Evolutionary conservation across 768 basidiomycete genomes (phyloP).

Genomic region (Rhodotorula diobovata): DNA sequence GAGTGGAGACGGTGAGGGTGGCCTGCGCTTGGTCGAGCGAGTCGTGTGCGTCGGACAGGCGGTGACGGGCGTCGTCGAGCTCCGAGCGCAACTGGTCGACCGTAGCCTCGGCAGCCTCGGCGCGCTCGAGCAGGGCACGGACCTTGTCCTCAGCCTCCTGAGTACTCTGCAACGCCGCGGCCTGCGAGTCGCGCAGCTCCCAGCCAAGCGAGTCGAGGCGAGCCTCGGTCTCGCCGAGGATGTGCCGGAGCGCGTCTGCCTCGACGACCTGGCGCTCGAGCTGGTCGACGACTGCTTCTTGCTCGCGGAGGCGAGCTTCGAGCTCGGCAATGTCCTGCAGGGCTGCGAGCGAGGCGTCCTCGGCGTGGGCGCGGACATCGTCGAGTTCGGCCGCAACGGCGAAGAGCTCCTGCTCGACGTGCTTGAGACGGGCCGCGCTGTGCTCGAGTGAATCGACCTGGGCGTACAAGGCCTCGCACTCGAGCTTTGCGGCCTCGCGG

Average conservation of each 20-base stretch:
- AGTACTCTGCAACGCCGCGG: neutral
- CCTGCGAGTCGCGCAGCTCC: slow-evolving; percentile 11
- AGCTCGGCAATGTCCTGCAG: slow-evolving; percentile 6
- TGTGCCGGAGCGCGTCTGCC: slow-evolving; percentile 3
- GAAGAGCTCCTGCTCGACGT: neutral
- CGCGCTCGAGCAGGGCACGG: slow-evolving; percentile 6
- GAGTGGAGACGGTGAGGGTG: neutral
- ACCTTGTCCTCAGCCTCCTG: neutral
- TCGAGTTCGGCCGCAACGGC: slow-evolving; percentile 9
- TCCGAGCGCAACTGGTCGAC: slow-evolving; percentile 5
- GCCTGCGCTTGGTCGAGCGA: slow-evolving; percentile 18
- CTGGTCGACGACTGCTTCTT: slow-evolving; percentile 19
- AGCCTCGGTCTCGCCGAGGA: slow-evolving; percentile 16
- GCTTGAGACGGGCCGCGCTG: neutral
- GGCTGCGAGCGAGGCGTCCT: slow-evolving; percentile 8
- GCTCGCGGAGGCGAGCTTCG: slow-evolving; percentile 4
- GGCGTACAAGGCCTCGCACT: neutral
- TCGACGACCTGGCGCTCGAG: slow-evolving; percentile 2
- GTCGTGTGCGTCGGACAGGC: slow-evolving; percentile 17
- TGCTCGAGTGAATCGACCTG: neutral
- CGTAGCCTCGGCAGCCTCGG: slow-evolving; percentile 4
- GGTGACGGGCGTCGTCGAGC: slow-evolving; percentile 16
- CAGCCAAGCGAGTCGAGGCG: slow-evolving; percentile 18
- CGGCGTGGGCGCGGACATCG: slow-evolving; percentile 8
- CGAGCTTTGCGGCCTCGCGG: neutral